Evolutionary conservation across 2,329 filamentous ascomycete species (phyloP).

Genomic region (Ceratocystis ficicola): DNA sequence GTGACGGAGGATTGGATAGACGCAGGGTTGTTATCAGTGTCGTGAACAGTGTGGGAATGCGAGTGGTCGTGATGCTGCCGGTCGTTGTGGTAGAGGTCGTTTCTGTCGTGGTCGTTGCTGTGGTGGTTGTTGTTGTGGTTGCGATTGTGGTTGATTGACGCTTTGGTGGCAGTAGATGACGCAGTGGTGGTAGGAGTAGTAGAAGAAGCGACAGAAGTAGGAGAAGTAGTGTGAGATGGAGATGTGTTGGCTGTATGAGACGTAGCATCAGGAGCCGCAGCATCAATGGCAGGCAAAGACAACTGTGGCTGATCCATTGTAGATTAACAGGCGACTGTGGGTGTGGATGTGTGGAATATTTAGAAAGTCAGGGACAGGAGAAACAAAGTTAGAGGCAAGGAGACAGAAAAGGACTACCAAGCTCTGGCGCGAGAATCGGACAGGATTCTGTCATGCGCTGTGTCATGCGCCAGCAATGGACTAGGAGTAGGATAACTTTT

Average conservation of each 20-base stretch:
- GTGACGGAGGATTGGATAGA: no score
- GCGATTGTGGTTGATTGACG: not conserved
- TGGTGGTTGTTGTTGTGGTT: not conserved
- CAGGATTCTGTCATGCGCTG: slow-evolving; percentile 21
- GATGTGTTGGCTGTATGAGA: not conserved
- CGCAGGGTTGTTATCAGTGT: no score
- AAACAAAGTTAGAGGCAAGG: slow-evolving; percentile 7
- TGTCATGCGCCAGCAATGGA: slow-evolving; percentile 15
- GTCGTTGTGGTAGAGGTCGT: not conserved
- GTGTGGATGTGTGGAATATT: slow-evolving; percentile 3
- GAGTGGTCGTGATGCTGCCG: not conserved
- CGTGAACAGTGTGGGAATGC: not conserved
- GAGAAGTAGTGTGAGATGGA: not conserved
- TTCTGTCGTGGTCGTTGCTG: not conserved
- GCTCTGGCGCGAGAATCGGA: slow-evolving; percentile 20
- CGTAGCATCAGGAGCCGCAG: slow-evolving; percentile 9
- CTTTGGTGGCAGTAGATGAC: slow-evolving; percentile 6
- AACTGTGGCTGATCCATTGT: slow-evolving; percentile 8
- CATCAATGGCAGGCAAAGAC: not conserved
- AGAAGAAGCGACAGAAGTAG: not conserved
- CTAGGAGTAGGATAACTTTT: not conserved
- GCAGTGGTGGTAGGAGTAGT: slow-evolving; percentile 9
- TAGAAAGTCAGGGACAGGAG: not conserved
- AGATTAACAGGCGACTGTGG: not conserved
- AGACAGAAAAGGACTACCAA: slow-evolving; percentile 8